A percentile compares a stretch with the other conserved stretches of the same genome.
phyloP scores from a whole-genome alignment of 1,139 yeast genomes.

The Pneumocystis canis region DNA sequence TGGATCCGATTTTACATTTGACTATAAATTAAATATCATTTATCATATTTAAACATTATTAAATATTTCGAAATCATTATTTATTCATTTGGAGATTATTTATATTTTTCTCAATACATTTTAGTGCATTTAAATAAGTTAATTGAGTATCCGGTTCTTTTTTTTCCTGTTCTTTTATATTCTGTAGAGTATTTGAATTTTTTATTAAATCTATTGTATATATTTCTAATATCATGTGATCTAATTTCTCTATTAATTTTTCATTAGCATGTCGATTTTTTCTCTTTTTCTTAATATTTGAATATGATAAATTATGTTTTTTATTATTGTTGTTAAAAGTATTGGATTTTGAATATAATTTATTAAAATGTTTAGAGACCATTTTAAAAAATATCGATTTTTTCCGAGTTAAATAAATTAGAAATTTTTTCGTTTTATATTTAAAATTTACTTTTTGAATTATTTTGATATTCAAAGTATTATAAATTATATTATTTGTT shows the following conservation, averaged over 20 bases:
- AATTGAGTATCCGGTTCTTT: not conserved
- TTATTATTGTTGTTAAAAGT: not conserved
- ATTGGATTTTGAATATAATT: not conserved
- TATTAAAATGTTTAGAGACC: not conserved
- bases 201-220: not conserved
- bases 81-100: not conserved
- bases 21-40: no score
- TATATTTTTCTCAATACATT: not conserved
- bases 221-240: not conserved
- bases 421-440: not conserved
- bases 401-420: not conserved
- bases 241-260: not conserved
- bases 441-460: not conserved
- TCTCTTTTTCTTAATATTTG: not conserved
- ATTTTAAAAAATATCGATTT: not conserved
- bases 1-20: not conserved
- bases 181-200: not conserved
- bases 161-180: not conserved
- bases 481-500: not conserved
- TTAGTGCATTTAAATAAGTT: not conserved
- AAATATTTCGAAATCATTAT: not conserved
- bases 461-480: not conserved
- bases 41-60: not conserved
- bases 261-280: not conserved
- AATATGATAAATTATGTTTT: not conserved